These are phyloP conservation scores for Leishmania gerbilli DNA, from an alignment of 208 protist genomes.

Conservation along the genomic window DNA sequence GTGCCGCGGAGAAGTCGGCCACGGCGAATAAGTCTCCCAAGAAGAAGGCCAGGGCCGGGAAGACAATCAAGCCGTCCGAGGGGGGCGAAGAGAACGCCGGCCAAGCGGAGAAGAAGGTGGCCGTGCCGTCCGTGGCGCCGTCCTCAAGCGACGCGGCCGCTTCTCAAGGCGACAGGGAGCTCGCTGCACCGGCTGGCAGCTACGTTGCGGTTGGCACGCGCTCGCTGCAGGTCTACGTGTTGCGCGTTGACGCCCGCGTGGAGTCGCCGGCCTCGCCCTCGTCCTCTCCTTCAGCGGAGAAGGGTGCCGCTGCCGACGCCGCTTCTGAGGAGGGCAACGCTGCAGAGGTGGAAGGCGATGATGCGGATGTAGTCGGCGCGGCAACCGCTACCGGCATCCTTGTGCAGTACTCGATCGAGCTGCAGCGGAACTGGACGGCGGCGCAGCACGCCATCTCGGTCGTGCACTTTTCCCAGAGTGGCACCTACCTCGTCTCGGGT, in stretches of 20 bases:
- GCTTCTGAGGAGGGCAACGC: neutral
- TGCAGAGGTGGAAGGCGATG: neutral
- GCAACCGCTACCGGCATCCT: neutral
- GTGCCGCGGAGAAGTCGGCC: neutral
- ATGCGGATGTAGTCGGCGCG: neutral
- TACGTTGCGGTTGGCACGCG: constrained; percentile 87
- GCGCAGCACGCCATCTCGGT: constrained; percentile 88
- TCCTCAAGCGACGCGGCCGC: neutral
- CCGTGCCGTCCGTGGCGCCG: neutral
- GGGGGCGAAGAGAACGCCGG: neutral
- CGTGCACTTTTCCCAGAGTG: constrained; percentile 72
- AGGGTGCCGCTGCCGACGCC: neutral
- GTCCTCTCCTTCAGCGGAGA: neutral
- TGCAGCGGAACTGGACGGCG: constrained; percentile 77
- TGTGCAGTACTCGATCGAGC: constrained; percentile 37
- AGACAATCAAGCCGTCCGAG: neutral
- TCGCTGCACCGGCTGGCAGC: constrained; percentile 48
- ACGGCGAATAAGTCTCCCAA: neutral
- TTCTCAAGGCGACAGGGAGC: constrained; percentile 13
- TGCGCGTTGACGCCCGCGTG: constrained; percentile 51
- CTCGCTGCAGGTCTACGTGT: constrained; percentile 77
- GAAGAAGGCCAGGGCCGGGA: neutral
- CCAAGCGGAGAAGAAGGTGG: neutral
- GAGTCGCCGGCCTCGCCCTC: constrained; percentile 5
- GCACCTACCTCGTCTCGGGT: constrained; percentile 73